Evolutionary conservation across 1,284 basidiomycete genomes (phyloP).

Genomic region (Leccinum pachyderme): DNA sequence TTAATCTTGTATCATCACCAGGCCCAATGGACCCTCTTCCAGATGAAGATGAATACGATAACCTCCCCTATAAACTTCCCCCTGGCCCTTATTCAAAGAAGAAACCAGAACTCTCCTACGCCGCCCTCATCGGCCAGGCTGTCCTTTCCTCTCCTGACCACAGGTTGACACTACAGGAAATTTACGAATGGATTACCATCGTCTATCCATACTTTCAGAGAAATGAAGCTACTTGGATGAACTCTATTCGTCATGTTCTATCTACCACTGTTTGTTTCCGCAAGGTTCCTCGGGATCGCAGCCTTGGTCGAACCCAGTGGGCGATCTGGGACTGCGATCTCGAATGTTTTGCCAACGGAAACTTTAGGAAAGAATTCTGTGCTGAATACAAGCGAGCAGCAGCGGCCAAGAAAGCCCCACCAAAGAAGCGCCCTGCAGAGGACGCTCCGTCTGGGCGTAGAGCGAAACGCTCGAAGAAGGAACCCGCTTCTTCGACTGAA

Average conservation of each 20-base stretch:
- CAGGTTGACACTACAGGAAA: constrained; percentile 89
- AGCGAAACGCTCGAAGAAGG: constrained; percentile 50
- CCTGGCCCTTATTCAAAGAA: constrained; percentile 75
- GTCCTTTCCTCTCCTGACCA: constrained; percentile 83
- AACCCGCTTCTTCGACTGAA: constrained; percentile 24
- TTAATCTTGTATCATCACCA: constrained; percentile 78
- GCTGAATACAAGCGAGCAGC: constrained; percentile 53
- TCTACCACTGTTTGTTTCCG: constrained; percentile 80
- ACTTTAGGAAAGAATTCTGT: constrained; percentile 68
- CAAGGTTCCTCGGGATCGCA: constrained; percentile 64
- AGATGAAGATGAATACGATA: constrained; percentile 57
- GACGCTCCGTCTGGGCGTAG: constrained; percentile 40
- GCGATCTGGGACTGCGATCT: constrained; percentile 73
- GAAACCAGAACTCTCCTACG: constrained; percentile 87
- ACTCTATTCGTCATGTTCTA: constrained; percentile 84
- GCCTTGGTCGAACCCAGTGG: constrained; percentile 72
- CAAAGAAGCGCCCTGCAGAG: constrained; percentile 39
- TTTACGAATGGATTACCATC: constrained; percentile 94
- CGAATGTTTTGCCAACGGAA: constrained; percentile 66
- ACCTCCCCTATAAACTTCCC: constrained; percentile 73
- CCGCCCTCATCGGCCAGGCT: constrained; percentile 94
- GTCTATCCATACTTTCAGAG: constrained; percentile 93
- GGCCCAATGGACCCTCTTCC: constrained; percentile 64
- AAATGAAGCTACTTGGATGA: constrained; percentile 95
- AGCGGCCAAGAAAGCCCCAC: constrained; percentile 34